A percentile compares a stretch with the other conserved stretches of the same genome.
Evolutionary conservation across 306 rosid species (phyloP).

Genomic region (Acacia melanoxylon): DNA sequence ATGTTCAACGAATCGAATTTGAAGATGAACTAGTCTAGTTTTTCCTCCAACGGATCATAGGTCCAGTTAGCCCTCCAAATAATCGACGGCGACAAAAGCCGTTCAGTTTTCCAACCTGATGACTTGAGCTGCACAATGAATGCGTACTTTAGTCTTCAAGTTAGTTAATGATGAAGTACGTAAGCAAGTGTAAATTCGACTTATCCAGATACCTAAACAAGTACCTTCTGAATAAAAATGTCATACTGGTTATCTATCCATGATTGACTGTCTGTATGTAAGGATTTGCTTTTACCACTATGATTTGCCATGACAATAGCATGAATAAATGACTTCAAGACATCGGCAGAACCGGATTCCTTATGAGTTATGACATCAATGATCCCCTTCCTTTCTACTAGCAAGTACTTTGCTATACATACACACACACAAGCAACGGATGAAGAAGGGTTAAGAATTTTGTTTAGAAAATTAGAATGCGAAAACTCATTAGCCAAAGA

Average conservation of each 20-base stretch:
- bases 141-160: slow-evolving; percentile 13
- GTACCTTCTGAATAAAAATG: slow-evolving; percentile 69
- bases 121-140: slow-evolving; percentile 61
- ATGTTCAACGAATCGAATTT: background rate
- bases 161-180: slow-evolving; percentile 5
- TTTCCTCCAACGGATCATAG: slow-evolving; percentile 51
- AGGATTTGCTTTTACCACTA: slow-evolving; percentile 44
- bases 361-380: slow-evolving; percentile 66
- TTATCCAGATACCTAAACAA: slow-evolving; percentile 27
- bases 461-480: slow-evolving; percentile 24
- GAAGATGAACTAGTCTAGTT: slow-evolving; percentile 51
- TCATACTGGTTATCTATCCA: slow-evolving; percentile 83
- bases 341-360: slow-evolving; percentile 70
- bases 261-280: slow-evolving; percentile 65
- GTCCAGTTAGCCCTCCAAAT: slow-evolving; percentile 90
- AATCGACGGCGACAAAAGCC: slow-evolving; percentile 66
- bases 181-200: slow-evolving; percentile 10
- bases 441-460: slow-evolving; percentile 19
- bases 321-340: slow-evolving; percentile 73
- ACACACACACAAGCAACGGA: slow-evolving; percentile 24
- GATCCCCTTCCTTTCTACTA: slow-evolving; percentile 71
- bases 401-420: slow-evolving; percentile 78
- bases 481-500: slow-evolving; percentile 9
- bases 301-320: slow-evolving; percentile 60
- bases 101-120: slow-evolving; percentile 88